Evolutionary conservation across 2,329 filamentous ascomycete genomes (phyloP).

Genomic region (Cladosporium cucumerinum): DNA sequence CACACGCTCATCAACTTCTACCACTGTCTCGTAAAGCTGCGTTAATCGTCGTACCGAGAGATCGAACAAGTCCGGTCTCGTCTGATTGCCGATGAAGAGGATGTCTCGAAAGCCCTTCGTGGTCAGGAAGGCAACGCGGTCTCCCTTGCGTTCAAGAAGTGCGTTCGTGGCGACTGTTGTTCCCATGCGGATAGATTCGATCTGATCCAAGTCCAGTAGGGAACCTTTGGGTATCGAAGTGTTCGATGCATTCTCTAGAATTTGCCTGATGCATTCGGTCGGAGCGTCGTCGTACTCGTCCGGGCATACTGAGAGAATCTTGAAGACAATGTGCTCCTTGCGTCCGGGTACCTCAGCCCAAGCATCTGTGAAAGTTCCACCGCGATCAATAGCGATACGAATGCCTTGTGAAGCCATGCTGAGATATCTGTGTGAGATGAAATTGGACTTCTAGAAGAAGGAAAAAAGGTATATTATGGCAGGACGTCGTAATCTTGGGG

Average conservation of each 20-base stretch:
- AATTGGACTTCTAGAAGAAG: background rate
- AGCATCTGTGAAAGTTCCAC: conserved; percentile 84
- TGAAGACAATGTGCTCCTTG: conserved; percentile 44
- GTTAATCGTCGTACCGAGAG: conserved; percentile 24
- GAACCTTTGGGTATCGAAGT: conserved; percentile 23
- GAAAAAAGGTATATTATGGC: background rate
- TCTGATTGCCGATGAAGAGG: conserved; percentile 34
- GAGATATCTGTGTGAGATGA: background rate
- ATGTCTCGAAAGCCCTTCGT: conserved; percentile 34
- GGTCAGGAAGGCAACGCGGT: conserved; percentile 28
- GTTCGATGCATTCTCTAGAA: conserved; percentile 25
- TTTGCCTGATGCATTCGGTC: conserved; percentile 31
- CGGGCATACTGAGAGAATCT: conserved; percentile 32
- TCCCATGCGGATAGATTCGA: conserved; percentile 30
- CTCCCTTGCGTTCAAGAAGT: conserved; percentile 32
- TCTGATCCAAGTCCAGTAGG: conserved; percentile 20
- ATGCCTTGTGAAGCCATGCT: background rate
- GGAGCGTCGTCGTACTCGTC: conserved; percentile 32
- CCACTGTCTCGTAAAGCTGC: conserved; percentile 25
- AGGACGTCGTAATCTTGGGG: background rate
- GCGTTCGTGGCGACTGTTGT: conserved; percentile 35
- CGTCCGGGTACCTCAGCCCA: conserved; percentile 66
- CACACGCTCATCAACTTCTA: conserved; percentile 27
- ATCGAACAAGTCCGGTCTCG: conserved; percentile 33
- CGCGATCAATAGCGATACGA: conserved; percentile 64